A percentile compares a stretch with the other conserved stretches of the same genome.
Conservation (phyloP, 371 early-diverging fungal genomes). For the Syncephalis fuscata region DNA sequence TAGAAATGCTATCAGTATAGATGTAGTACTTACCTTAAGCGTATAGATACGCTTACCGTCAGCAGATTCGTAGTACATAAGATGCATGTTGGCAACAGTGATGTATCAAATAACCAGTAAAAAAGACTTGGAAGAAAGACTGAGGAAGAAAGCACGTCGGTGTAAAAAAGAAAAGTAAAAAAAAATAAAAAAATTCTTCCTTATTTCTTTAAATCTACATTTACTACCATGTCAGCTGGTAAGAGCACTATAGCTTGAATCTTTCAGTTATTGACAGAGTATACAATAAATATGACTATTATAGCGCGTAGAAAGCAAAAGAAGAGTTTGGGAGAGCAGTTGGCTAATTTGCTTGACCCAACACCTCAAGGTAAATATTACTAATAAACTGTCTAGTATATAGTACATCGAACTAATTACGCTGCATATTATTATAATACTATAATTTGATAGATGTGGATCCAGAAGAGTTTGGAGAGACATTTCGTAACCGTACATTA, state of each 20-base stretch:
- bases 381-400: neutral
- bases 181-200: too few relatives aligned
- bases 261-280: too few relatives aligned
- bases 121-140: neutral
- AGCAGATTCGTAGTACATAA: slow-evolving; percentile 77
- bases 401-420: neutral
- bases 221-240: too few relatives aligned
- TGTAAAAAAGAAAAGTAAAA: too few relatives aligned
- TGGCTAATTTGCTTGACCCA: slow-evolving; percentile 48
- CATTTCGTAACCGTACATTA: slow-evolving; percentile 12
- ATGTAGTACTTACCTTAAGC: slow-evolving; percentile 60
- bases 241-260: too few relatives aligned
- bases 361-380: slow-evolving; percentile 36
- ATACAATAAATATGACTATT: too few relatives aligned
- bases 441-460: slow-evolving; percentile 29
- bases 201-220: too few relatives aligned
- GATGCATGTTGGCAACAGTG: slow-evolving; percentile 92
- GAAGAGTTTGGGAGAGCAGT: slow-evolving; percentile 41
- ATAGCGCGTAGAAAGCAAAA: slow-evolving; percentile 6
- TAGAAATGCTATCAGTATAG: too few relatives aligned
- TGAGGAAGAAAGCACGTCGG: too few relatives aligned
- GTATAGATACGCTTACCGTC: slow-evolving; percentile 91
- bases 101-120: too few relatives aligned
- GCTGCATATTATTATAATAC: neutral
- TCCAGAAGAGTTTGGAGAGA: slow-evolving; percentile 40